Evolutionary conservation across 495 filamentous ascomycete species (phyloP), one percentile per base, ranked within the genome.

Genomic region (Penicillium paradoxum): DNA sequence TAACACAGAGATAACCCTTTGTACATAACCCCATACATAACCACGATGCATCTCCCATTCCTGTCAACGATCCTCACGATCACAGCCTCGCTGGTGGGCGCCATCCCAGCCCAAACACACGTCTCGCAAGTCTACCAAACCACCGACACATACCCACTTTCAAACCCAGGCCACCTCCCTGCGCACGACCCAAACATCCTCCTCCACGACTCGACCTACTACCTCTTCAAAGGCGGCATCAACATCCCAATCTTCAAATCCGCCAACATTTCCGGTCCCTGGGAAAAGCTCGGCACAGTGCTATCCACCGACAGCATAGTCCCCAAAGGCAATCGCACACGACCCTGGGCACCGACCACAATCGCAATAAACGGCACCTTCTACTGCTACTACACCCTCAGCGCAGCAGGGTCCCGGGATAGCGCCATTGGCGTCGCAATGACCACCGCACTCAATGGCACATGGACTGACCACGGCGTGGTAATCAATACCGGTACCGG

Each of bases 401-500:
- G 77, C 57, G 68, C 72, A 22, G 81, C 80, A 44, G 86, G 88
- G 11, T 78, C 73, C 4, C 82, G 85, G 46, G 68, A 77, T 59
- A 83, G 79, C 17, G 80, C 83, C 22, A 88, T 90, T 50, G 87
- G 86, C 14, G 72, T 89, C 24, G 89, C 87, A n/a, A 85, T 81
- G 1, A 83, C 80, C 0, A 64, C 73, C 1, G 77, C 67, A 10
- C 59, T 89, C 44, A 79, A 86, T 13, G 60, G 67, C 3, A 68
- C 74, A 1, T 91, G 87, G 80, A 78, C 69, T 0, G 75, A 78
- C 44, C 73, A 74, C 42, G 75, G 74, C 1, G 64, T 76, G 0
- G 68, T 81, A 0, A 66, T 76, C 41, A 70, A 67, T 15, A 75
- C 72, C 0, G 67, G 62, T 8, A 22, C 46, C 0, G 73, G 73